Evolutionary conservation across 129 eudicot genomes (phyloP), one percentile per base, ranked within the genome.

Genomic region (Ambrosia trifida): DNA sequence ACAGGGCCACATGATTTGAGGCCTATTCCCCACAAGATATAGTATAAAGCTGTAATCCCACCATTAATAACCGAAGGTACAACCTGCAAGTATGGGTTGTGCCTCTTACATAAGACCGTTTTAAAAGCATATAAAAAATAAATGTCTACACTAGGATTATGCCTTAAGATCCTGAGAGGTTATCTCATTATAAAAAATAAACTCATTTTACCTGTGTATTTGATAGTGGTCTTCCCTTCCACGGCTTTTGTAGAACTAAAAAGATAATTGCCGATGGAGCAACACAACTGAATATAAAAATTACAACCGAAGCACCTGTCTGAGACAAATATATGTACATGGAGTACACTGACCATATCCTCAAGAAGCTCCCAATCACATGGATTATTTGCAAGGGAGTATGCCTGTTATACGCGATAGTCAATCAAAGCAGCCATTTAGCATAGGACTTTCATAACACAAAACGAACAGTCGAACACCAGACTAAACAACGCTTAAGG

Each of bases 281-380:
- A 69, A 93, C 82, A 72, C 96, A 89, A 70, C 90, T 83, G 84
- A 89, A 93, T 67, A 85, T 89, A 72, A 93, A 93, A 79, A 93
- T 86, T 16, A 87, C 88, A 76, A 89, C 98, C 46, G 98, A 93
- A 52, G 95, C 91, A 78, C 95, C 98, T 18, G 95, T 79, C 51
- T 81, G 81, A 33, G 95, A 81, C 82, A 93, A 82, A 78, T 93
- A 93, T 73, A 79, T 80, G 70, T 89, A 87, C 91, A 89, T 85
- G 50, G 98, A 89, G 83, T 89, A 93, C 40, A 93, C 83, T 3
- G 98, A 93, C 98, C 98, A 93, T 89, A 93, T 89, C 69, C 96
- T 83, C 90, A 89, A 68, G 58, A 93, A 88, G 83, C 85, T 89
- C n/a, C 90, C 95, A 53, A 87, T 44, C 11, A 93, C 49, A 68